Base-by-base conservation (phyloP, 2,329 filamentous ascomycete species). In the Sclerotinia sclerotiorum region DNA sequence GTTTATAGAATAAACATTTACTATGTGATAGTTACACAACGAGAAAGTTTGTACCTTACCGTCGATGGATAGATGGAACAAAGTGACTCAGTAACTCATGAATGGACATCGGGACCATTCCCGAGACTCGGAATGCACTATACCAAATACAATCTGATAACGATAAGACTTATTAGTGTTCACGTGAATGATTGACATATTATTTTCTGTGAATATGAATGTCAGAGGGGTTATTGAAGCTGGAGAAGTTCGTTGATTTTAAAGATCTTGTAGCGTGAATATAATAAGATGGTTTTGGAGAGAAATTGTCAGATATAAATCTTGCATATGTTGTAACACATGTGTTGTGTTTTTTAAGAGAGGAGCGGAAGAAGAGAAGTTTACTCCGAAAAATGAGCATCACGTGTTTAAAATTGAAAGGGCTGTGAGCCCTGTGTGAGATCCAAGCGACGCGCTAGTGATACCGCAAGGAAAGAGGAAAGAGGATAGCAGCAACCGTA, bases 341-440 rank as follows among this genome's bases (percentile, higher is more conserved):
- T 42, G 3, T 48, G 19, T 48, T 42, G 3, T 48, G 19, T 48
- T n/a, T 32, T 48, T 21, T 32, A 17, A 19, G 21, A 24, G 6
- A 27, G 13, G 39, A 29, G 24, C 21, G 42, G 27, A 35, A 35
- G 11, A 24, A 32, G 10, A 29, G 10, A 8, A 19, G 24, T n/a
- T 48, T 56, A 7, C 5, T 19, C 7, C 7, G 13, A 10, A 19
- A n/a, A 15, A 35, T 21, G 5, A 3, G 0, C 0, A 0, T 10
- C 65, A 67, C 65, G 56, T 67, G 65, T 46, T 10, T 0, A 0
- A 0, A 5, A 1, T 35, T 8, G 5, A 6, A 67, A 67, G 65
- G 65, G 65, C 46, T 62, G 56, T 27, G 54, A 67, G 58, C 65
- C 65, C 65, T 67, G 57, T 62, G 65, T 11, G 42, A 51, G 24